Percentiles rank a stretch among this genome's conserved stretches.
phyloP scores from a whole-genome alignment of 2,329 filamentous ascomycete genomes.

The Elsinoe necatrix region DNA sequence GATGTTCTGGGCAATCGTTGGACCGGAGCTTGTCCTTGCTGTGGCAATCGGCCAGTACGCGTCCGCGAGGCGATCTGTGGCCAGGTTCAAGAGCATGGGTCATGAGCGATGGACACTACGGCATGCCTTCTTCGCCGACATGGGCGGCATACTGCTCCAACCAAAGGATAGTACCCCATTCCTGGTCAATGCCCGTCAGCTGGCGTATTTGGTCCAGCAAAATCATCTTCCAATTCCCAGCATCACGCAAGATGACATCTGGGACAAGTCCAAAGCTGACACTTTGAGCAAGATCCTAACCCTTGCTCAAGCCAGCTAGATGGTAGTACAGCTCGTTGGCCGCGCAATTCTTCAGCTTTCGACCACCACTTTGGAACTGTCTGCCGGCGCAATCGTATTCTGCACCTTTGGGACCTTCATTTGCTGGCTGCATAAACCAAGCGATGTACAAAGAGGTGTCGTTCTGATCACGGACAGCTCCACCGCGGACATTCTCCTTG shows the following conservation, averaged over 20 bases:
- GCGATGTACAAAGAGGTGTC: not conserved
- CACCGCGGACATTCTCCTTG: not conserved
- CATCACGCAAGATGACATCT: conserved; percentile 2
- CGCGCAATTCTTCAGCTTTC: not conserved
- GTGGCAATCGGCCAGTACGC: conserved; percentile 11
- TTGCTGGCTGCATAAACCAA: conserved; percentile 6
- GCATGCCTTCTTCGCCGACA: conserved; percentile 18
- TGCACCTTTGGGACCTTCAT: not conserved
- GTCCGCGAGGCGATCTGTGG: conserved; percentile 11
- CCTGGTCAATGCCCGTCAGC: not conserved
- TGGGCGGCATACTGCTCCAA: not conserved
- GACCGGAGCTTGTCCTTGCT: conserved; percentile 15
- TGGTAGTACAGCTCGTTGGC: not conserved
- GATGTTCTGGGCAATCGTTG: conserved; percentile 2
- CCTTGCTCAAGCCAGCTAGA: not conserved
- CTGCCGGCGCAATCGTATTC: not conserved
- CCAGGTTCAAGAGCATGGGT: conserved; percentile 1
- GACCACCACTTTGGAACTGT: not conserved
- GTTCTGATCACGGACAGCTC: not conserved
- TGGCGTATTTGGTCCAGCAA: not conserved
- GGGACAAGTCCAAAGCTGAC: conserved; percentile 2
- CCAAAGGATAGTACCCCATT: not conserved
- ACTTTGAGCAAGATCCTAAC: not conserved
- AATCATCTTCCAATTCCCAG: not conserved
- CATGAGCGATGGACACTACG: conserved; percentile 15